Conservation (phyloP, 2,329 filamentous ascomycete genomes). For the Lizonia empirigonia region DNA sequence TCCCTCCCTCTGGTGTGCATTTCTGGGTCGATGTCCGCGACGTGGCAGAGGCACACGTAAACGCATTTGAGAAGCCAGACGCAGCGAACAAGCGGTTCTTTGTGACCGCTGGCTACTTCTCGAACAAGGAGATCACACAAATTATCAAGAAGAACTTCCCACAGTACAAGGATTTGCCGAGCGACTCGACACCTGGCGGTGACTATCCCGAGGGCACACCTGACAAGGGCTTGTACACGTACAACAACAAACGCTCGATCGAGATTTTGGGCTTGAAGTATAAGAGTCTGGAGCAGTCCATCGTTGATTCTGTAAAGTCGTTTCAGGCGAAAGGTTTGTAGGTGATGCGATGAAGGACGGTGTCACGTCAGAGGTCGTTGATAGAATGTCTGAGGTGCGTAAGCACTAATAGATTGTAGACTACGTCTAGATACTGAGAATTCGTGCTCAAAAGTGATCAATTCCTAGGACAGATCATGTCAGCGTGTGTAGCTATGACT, state of each 20-base stretch:
- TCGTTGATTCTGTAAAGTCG: constrained; percentile 68
- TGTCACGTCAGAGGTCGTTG: background rate
- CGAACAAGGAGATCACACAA: constrained; percentile 63
- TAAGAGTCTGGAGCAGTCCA: constrained; percentile 61
- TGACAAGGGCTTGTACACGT: constrained; percentile 50
- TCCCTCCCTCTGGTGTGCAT: constrained; percentile 63
- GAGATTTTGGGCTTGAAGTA: constrained; percentile 66
- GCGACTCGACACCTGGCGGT: constrained; percentile 49
- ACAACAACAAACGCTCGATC: constrained; percentile 61
- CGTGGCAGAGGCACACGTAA: constrained; percentile 68
- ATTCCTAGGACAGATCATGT: constrained; percentile 15
- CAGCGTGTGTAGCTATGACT: constrained; percentile 14
- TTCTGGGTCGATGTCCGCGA: constrained; percentile 58
- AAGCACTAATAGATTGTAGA: constrained; percentile 19
- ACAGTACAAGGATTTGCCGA: constrained; percentile 58
- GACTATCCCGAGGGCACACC: constrained; percentile 54
- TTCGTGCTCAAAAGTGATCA: background rate
- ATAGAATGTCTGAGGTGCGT: background rate
- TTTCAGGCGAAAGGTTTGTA: constrained; percentile 61
- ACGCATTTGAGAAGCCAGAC: constrained; percentile 60
- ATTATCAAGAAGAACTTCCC: constrained; percentile 63
- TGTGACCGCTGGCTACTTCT: constrained; percentile 62
- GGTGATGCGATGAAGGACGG: background rate
- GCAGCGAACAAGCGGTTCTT: constrained; percentile 69
- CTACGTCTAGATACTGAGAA: constrained; percentile 15